Percentiles rank a stretch among this genome's conserved stretches.
phyloP scores from a whole-genome alignment of 2,329 filamentous ascomycete genomes.

The Fusarium annulatum region DNA sequence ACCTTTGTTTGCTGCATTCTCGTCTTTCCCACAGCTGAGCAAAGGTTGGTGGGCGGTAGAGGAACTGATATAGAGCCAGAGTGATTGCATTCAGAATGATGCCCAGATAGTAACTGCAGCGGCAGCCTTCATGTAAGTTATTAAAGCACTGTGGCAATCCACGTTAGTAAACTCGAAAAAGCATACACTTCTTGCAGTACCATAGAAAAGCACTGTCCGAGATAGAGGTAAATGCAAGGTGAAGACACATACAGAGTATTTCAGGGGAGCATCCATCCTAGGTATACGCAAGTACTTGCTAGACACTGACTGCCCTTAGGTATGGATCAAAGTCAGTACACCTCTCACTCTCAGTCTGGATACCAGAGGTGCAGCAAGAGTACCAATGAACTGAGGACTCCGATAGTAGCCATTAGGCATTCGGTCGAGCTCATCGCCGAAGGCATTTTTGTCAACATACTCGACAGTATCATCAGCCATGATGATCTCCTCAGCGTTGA shows the following conservation, averaged over 20 bases:
- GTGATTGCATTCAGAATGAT: too few species aligned
- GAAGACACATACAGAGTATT: slow-evolving; percentile 47
- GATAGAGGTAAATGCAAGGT: neutral
- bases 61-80: too few species aligned
- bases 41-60: too few species aligned
- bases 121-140: slow-evolving; percentile 1
- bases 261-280: slow-evolving; percentile 51
- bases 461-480: slow-evolving; percentile 56
- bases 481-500: slow-evolving; percentile 46
- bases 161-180: neutral
- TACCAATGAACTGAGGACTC: slow-evolving; percentile 55
- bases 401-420: slow-evolving; percentile 57
- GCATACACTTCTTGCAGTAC: neutral
- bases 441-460: slow-evolving; percentile 54
- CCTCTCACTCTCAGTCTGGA: neutral
- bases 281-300: slow-evolving; percentile 49
- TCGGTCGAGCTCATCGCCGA: slow-evolving; percentile 54
- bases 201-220: neutral
- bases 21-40: too few species aligned
- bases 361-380: slow-evolving; percentile 47
- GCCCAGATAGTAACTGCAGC: too few species aligned
- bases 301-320: slow-evolving; percentile 37
- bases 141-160: slow-evolving; percentile 34
- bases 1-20: too few species aligned
- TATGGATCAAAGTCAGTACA: slow-evolving; percentile 7